phyloP scores from a whole-genome alignment of 2,329 filamentous ascomycete species.

The Chaetomium globosum region DNA sequence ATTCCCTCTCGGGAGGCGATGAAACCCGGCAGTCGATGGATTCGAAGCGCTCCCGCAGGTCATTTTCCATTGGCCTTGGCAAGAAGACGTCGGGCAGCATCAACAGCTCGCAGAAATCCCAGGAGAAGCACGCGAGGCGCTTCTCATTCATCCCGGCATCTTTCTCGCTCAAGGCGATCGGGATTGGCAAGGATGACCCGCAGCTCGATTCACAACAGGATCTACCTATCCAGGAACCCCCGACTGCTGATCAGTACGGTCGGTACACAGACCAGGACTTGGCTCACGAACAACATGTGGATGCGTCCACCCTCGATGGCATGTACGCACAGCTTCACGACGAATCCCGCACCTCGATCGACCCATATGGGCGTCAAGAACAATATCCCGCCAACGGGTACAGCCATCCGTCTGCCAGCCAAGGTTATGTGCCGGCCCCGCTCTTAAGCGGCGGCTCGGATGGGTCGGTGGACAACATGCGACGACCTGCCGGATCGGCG shows the following conservation, averaged over 20 bases:
- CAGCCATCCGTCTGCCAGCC: constrained; percentile 49
- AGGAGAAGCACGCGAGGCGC: constrained; percentile 62
- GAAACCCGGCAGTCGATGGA: constrained; percentile 69
- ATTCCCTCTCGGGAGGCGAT: constrained; percentile 63
- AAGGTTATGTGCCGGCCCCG: constrained; percentile 51
- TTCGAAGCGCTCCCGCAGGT: constrained; percentile 66
- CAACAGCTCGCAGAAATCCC: constrained; percentile 57
- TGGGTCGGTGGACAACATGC: constrained; percentile 51
- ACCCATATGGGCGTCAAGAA: constrained; percentile 43
- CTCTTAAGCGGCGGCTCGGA: constrained; percentile 57
- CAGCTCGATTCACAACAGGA: constrained; percentile 56
- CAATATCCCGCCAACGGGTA: constrained; percentile 47
- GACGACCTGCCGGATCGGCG: constrained; percentile 48
- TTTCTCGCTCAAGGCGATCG: constrained; percentile 67
- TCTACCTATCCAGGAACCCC: constrained; percentile 55
- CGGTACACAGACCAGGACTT: constrained; percentile 42
- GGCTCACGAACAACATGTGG: constrained; percentile 35
- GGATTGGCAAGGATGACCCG: constrained; percentile 58
- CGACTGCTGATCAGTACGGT: constrained; percentile 44
- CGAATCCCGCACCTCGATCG: constrained; percentile 32
- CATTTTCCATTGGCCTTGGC: constrained; percentile 68
- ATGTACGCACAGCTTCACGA: constrained; percentile 42
- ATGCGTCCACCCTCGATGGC: constrained; percentile 39
- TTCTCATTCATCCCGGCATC: constrained; percentile 71
- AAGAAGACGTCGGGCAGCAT: constrained; percentile 73